Base-by-base conservation (phyloP, 805 yeast species). In the Hanseniaspora valbyensis region DNA sequence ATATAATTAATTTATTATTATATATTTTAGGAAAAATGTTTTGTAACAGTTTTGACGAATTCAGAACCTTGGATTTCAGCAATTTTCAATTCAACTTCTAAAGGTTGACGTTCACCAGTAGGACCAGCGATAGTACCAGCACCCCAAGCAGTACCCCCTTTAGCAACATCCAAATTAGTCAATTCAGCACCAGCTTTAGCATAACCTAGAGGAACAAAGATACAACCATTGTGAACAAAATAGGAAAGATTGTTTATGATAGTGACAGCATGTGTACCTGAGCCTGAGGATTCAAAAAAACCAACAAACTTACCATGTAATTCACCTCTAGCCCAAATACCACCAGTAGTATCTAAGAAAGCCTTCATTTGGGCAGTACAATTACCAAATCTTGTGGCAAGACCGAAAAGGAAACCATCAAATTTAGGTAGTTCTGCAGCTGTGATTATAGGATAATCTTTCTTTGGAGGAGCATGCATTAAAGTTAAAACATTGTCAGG, bases 61-160 rank as follows among this genome's bases (percentile, higher is more conserved):
- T 74, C 64, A 59, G 70, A 66, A 67, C 94, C 95, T 70, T 85
- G 95, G 55, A 69, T 70, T 49, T 63, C 65, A 50, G 83, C 89
- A 54, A 81, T 61, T 57, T 73, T 71, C 66, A 76, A 69, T 70
- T 85, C 95, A 55, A 77, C 66, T 46, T 69, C 75, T 51, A 78
- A 62, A 41, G 88, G 83, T 56, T 64, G 66, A 71, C 90, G 80
- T 38, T 86, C 75, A 58, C 94, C 95, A 61, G 81, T 87, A 22
- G 77, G 69, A 56, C 82, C 90, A 32, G 95, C 86, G 57, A 74
- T 72, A 52, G 84, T 70, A 61, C 90, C 92, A 40, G 95, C 87
- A 67, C 94, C 94, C 83, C 87, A 86, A 49, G 95, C 76, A 50
- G 89, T 77, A 59, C 83, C 81, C 59, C 94, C 95, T 62, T 81